A percentile compares a stretch with the other conserved stretches of the same genome.
phyloP scores from a whole-genome alignment of 352 stramenopile species.

The Halophytophthora batemanensis region DNA sequence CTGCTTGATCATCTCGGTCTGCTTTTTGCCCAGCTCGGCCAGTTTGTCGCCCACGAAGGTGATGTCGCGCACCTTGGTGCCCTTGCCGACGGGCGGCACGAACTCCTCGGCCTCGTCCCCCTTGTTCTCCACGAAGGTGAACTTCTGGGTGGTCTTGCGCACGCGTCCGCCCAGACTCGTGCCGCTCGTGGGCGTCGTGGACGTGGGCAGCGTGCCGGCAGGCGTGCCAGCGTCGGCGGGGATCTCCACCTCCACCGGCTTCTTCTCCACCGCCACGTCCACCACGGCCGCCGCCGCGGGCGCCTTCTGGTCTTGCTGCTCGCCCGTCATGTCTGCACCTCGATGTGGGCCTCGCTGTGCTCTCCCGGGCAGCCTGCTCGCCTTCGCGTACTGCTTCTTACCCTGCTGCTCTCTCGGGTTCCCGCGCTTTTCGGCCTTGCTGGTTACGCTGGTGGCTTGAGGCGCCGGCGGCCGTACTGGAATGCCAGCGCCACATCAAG shows the following conservation, averaged over 20 bases:
- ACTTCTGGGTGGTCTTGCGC: constrained; percentile 66
- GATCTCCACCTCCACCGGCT: constrained; percentile 9
- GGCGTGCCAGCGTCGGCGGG: constrained; percentile 6
- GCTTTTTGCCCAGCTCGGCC: constrained; percentile 64
- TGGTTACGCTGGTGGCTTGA: neutral
- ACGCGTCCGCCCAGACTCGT: constrained; percentile 46
- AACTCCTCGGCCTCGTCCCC: constrained; percentile 64
- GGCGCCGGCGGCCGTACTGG: too few relatives aligned
- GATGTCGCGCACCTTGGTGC: constrained; percentile 65
- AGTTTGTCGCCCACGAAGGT: constrained; percentile 52
- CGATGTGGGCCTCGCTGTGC: neutral
- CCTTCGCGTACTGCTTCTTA: neutral
- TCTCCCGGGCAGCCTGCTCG: too few relatives aligned
- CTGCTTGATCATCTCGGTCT: constrained; percentile 67
- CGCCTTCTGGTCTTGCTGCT: constrained; percentile 8
- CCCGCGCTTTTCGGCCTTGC: constrained; percentile 16
- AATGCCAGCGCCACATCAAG: too few relatives aligned
- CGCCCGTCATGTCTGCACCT: constrained; percentile 10
- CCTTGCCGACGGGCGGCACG: constrained; percentile 45
- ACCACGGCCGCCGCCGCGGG: constrained; percentile 5
- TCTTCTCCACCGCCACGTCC: neutral
- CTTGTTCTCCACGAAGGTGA: constrained; percentile 47
- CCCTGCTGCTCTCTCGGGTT: constrained; percentile 4
- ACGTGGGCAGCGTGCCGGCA: constrained; percentile 3
- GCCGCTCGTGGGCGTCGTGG: constrained; percentile 8